Percentiles rank a stretch among this genome's conserved stretches.
These are phyloP conservation scores for Lachancea sp. DNA, from an alignment of 805 yeast species.

Conservation along the genomic window DNA sequence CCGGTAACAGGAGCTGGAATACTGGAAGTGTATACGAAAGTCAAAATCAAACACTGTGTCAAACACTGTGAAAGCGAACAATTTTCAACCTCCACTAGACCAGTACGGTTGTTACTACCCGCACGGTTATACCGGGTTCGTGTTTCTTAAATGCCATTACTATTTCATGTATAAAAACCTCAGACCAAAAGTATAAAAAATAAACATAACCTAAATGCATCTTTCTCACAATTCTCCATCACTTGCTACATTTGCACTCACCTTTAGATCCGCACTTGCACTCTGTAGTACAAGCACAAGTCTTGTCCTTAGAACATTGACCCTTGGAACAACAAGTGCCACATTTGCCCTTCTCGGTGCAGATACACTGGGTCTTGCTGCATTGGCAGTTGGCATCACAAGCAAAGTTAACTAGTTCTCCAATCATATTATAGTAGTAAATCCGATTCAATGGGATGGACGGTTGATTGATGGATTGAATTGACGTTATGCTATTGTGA, in stretches of 20 bases:
- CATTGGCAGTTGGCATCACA: constrained; percentile 7
- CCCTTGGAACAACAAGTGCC: constrained; percentile 3
- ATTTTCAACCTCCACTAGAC: no score
- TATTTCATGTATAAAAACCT: no score
- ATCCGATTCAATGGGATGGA: no score
- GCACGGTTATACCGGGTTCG: no score
- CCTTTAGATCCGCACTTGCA: constrained; percentile 11
- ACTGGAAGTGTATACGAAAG: no score
- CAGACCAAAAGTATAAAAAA: background rate
- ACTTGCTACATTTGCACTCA: constrained; percentile 6
- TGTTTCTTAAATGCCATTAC: no score
- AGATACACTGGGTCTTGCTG: constrained; percentile 6
- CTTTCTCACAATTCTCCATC: background rate
- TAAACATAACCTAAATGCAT: background rate
- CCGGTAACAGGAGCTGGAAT: no score
- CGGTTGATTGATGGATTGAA: no score
- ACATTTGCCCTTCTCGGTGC: constrained; percentile 3
- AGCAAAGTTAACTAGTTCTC: constrained; percentile 8
- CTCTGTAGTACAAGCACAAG: constrained; percentile 4
- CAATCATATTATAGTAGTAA: constrained; percentile 1
- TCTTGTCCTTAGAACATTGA: constrained; percentile 3
- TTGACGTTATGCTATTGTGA: no score
- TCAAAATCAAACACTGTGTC: no score
- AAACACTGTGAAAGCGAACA: no score
- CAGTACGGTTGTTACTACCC: no score